Base-by-base conservation (phyloP, 2,329 filamentous ascomycete species). In the Phaeomoniella chlamydospora region DNA sequence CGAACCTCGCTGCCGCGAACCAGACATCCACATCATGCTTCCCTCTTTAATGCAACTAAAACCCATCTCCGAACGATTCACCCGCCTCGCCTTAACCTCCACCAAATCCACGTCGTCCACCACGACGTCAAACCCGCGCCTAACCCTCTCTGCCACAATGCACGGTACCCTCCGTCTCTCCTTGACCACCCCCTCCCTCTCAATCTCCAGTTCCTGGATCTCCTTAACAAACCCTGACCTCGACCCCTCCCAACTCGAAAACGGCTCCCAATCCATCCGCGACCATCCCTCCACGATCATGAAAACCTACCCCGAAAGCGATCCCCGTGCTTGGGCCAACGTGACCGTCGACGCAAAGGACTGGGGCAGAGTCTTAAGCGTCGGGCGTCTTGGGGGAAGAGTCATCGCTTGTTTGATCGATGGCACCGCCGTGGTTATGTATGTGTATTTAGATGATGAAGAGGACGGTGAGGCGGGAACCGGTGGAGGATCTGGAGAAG, bases 141-240 rank as follows among this genome's bases (percentile, higher is more conserved):
- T 98, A 3, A 85, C 94, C 54, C 62, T 96, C 31, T 80, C 80
- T 37, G 90, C 87, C 18, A 98, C 94, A 57, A 94, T 94, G 85
- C 83, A 93, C 57, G 90, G 90, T 14, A 78, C 77, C 39, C 62
- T 98, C 39, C 77, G 77, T 33, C 67, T 98, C 42, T 75, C 80
- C 9, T 80, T 94, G 41, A 70, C 72, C 22, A 90, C 86, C 1
- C 87, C 96, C 53, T 74, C 80, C 5, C 74, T 94, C 47, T 78
- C 80, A 41, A 92, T 96, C 39, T 78, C 77, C 39, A 90, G 80
- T 49, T 72, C 80, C 31, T 98, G 90, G 90, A 75, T 74, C 3
- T 82, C 78, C 2, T 71, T 98, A 18, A 76, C 77, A 38, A 94
- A 96, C 55, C 88, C 90, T 4, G 77, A 87, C 47, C 65, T 96